Base-by-base conservation (phyloP, 495 filamentous ascomycete species). In the Rostrohypoxylon terebratum region DNA sequence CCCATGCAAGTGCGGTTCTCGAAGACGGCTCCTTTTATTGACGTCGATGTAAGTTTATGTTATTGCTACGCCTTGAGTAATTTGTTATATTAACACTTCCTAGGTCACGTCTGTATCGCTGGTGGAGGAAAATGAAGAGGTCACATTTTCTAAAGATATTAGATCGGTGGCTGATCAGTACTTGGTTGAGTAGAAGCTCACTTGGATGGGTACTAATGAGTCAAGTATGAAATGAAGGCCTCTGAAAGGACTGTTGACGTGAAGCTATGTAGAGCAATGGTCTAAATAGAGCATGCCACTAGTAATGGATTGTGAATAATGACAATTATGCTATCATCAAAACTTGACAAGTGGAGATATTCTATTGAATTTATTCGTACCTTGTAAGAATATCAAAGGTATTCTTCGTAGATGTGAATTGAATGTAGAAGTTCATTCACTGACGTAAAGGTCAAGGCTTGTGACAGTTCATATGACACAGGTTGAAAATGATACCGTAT, bases 1-100 rank as follows among this genome's bases (percentile, higher is more conserved):
- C 95, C 95, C 1, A 98, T 98, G 94, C 90, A 87, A 51, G 92
- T 98, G 33, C 89, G 88, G 28, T 98, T 98, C 83, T 89, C 91
- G 36, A 97, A 97, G 84, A 86, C 90, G 44, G 89, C 84, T 59
- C 95, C 95, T 21, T 94, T 95, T 77, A 88, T 97, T 34, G 92
- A 96, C 75, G 92, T 98, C 63, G 93, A 96, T 85, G 95, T 94
- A 85, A 88, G 90, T 80, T 59, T 6, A 7, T 55, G 8, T 44
- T 11, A 28, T 28, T 3, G 28, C 14, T 18, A 38, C 55, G 34
- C 31, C 23, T 1, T 11, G 16, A 16, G 34, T 36, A 11, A n/a
- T 66, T 63, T 5, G 13, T 14, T 33, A 42, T 69, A 40, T 62
- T 76, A 63, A 82, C 53, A 36, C 42, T 9, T 20, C 50, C 36